Evolutionary conservation across 768 basidiomycete species (phyloP).

Genomic region (Phylloporus sp.): DNA sequence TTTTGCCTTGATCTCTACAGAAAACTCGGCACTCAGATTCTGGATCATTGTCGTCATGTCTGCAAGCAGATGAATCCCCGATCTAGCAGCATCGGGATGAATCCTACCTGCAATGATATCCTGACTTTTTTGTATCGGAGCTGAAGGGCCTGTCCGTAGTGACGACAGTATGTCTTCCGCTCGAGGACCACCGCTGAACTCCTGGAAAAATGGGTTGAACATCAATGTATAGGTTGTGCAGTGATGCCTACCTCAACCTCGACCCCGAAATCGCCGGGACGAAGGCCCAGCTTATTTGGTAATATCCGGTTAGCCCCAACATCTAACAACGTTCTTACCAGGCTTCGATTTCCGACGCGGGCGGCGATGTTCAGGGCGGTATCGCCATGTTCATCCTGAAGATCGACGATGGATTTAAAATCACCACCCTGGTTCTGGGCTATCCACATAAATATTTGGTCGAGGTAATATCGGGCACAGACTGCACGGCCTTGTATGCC

Average conservation of each 20-base stretch:
- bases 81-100: background rate
- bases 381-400: slow-evolving; percentile 94
- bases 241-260: slow-evolving; percentile 70
- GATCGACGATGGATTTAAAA: slow-evolving; percentile 77
- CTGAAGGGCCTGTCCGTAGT: slow-evolving; percentile 67
- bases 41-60: slow-evolving; percentile 88
- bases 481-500: slow-evolving; percentile 86
- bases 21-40: slow-evolving; percentile 72
- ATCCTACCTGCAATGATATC: slow-evolving; percentile 73
- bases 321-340: slow-evolving; percentile 85
- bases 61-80: slow-evolving; percentile 28
- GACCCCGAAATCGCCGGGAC: slow-evolving; percentile 93
- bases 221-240: background rate
- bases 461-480: slow-evolving; percentile 87
- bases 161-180: slow-evolving; percentile 79
- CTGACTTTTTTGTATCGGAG: slow-evolving; percentile 82
- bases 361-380: slow-evolving; percentile 96
- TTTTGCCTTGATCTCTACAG: slow-evolving; percentile 78
- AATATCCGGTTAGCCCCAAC: slow-evolving; percentile 88
- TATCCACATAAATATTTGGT: slow-evolving; percentile 84
- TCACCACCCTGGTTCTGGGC: slow-evolving; percentile 72
- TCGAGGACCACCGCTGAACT: slow-evolving; percentile 63
- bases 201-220: slow-evolving; percentile 38
- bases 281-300: slow-evolving; percentile 89
- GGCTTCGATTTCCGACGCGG: slow-evolving; percentile 81